Base-by-base conservation (phyloP, 2,329 filamentous ascomycete genomes). In the Aulographum hederae region DNA sequence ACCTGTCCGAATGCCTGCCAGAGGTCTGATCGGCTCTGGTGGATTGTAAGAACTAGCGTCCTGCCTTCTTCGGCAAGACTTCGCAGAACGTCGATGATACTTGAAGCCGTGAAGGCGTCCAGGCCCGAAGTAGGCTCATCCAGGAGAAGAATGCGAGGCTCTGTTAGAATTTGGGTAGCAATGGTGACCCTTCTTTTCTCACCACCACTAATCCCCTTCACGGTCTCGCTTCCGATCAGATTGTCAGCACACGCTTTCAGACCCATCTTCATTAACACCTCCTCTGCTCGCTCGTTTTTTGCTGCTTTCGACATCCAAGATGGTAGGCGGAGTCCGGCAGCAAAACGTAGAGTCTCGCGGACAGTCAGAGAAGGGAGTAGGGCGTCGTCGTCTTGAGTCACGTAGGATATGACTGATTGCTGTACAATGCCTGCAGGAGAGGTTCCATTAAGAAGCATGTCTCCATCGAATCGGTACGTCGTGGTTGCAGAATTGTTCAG, bases 71-170 rank as follows among this genome's bases (percentile, higher is more conserved):
- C 66, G 0, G 78, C 76, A 2, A 85, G 58, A 2, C 72, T 72
- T 16, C 68, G 63, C 1, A 84, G 61, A 3, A 84, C 75, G 37
- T 80, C 74, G 51, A 81, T 70, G 38, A 84, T 81, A 1, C 77
- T 82, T 32, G 65, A 70, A 2, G 78, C 78, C 0, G 78, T 84
- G 42, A 84, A 84, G 0, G 78, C 76, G 44, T 85, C 79, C 8
- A 32, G 31, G 6, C 31, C 31, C 12, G 8, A 10, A n/a, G n/a
- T n/a, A n/a, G n/a, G n/a, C n/a, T n/a, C n/a, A n/a, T n/a, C n/a
- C n/a, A n/a, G n/a, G 28, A 34, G 32, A 6, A 34, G 27, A 11
- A 34, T 32, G 6, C 17, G 8, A 8, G 32, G 32, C 6, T 14
- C 28, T 14, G 32, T 34, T 8, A 34, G 13, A 6, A 34, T n/a